Evolutionary conservation across 2,329 filamentous ascomycete species (phyloP), one percentile per base, ranked within the genome.

Genomic region (Colletotrichum orchidophilum): DNA sequence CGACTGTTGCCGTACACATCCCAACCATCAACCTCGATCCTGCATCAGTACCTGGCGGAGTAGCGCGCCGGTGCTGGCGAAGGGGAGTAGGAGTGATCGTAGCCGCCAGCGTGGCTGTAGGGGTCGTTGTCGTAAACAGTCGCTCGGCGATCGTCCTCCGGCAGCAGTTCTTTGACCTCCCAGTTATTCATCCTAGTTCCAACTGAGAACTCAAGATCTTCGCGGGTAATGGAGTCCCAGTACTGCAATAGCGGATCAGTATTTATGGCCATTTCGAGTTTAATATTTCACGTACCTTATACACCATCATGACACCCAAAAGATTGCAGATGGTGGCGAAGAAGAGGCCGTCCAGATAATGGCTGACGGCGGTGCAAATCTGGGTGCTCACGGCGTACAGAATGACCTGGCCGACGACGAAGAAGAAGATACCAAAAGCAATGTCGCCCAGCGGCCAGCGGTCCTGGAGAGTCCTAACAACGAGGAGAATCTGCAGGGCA

Each of bases 201-300:
- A 60, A 99, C 96, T 3, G 95, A 97, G 83, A 99, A 99, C 81
- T 99, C 96, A 75, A 99, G 92, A 81, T 99, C 96, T 83, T 99
- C 96, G 79, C 94, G 95, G 26, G 96, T 99, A 81, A 99, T 99
- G 18, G 95, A 98, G 80, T 99, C 96, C 96, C 96, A 99, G 86
- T 97, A 99, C 95, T 96, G 76, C 15, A 31, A 8, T 21, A 8
- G 5, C 5, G n/a, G 13, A 54, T 61, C 24, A 72, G 53, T 61
- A 46, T 75, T 72, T 74, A 9, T 9, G 4, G 12, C 3, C 8
- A 33, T n/a, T 53, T 50, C 39, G 50, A 60, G n/a, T 27, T 3
- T 21, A 31, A 18, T 66, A 46, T 21, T 31, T 42, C 24, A 77
- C 83, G 63, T 83, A 88, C 94, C 92, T 99, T 99, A 88, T 99